A percentile compares a stretch with the other conserved stretches of the same genome.
phyloP scores from a whole-genome alignment of 2,329 filamentous ascomycete species.

The Orbilia quercus region DNA sequence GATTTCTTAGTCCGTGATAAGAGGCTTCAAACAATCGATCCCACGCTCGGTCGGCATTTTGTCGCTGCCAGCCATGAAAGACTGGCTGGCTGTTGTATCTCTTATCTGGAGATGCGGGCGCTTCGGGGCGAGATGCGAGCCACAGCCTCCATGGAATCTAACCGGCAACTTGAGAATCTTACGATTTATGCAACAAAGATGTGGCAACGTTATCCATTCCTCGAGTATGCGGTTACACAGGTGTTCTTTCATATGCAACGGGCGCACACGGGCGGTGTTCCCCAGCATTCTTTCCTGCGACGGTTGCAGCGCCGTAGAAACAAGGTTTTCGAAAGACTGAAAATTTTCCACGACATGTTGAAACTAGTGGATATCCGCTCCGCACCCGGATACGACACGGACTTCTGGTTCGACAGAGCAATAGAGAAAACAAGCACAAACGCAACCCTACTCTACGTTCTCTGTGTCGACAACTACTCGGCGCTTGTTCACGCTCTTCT shows the following conservation, averaged over 20 bases:
- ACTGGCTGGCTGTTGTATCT: conserved; percentile 42
- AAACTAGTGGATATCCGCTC: too few relatives aligned
- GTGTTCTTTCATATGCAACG: too few relatives aligned
- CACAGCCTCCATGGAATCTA: too few relatives aligned
- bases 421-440: too few relatives aligned
- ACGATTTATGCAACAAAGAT: too few relatives aligned
- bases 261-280: conserved; percentile 5
- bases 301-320: too few relatives aligned
- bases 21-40: conserved; percentile 48
- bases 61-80: conserved; percentile 31
- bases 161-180: too few relatives aligned
- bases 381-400: too few relatives aligned
- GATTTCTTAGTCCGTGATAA: conserved; percentile 53
- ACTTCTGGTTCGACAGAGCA: too few relatives aligned
- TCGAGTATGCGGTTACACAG: conserved; percentile 49
- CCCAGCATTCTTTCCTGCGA: neutral
- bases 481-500: conserved; percentile 16
- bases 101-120: conserved; percentile 29
- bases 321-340: too few relatives aligned
- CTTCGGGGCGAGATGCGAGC: too few relatives aligned
- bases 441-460: conserved; percentile 1
- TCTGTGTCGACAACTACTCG: neutral
- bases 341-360: too few relatives aligned
- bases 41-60: conserved; percentile 18
- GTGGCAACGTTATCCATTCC: conserved; percentile 43